Base-by-base conservation (phyloP, 2,329 filamentous ascomycete species). In the Ceratocystis smalleyi region DNA sequence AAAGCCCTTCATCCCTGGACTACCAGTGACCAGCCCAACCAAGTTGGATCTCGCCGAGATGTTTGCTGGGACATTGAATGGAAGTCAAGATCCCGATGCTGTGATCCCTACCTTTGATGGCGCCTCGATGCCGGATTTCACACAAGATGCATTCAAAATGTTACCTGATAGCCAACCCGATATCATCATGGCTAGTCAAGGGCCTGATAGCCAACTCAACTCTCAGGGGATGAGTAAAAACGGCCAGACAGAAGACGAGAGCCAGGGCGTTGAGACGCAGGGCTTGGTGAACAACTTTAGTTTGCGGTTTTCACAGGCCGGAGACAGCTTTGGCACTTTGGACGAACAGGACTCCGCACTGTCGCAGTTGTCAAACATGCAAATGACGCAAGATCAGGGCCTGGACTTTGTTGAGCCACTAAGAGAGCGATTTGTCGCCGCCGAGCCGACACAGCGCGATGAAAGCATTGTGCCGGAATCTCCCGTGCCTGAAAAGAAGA, bases 11-110 rank as follows among this genome's bases (percentile, higher is more conserved):
- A 87, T 89, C 65, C 87, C 86, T 2, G 85, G 84, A 1, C 75
- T 89, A 22, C 82, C 85, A 1, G 78, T 85, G 3, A 74, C 78
- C 24, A 81, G 79, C 0, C 78, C 83, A 24, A 83, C 83, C 43
- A 84, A 83, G 2, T 75, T 95, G 51, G 88, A 89, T 8, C 79
- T 96, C 55, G 95, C 90, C 0, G 91, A 96, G 70, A 92, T 94
- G 67, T 96, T 96, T 71, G 88, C 88, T 4, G 89, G 89, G 12
- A 96, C 91, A 0, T 87, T 96, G 83, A 90, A 88, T 59, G 84
- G 77, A 72, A 83, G 79, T 69, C 80, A 83, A 69, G 65, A 64
- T 35, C 65, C 67, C n/a, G 72, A 69, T 7, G 73, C 73, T 43
- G 75, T 73, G 0, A 73, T 45, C 12, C 24, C 27, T 8, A 47